A percentile compares a stretch with the other conserved stretches of the same genome.
phyloP scores from a whole-genome alignment of 2,329 filamentous ascomycete species.

The Phialocephala sp. region DNA sequence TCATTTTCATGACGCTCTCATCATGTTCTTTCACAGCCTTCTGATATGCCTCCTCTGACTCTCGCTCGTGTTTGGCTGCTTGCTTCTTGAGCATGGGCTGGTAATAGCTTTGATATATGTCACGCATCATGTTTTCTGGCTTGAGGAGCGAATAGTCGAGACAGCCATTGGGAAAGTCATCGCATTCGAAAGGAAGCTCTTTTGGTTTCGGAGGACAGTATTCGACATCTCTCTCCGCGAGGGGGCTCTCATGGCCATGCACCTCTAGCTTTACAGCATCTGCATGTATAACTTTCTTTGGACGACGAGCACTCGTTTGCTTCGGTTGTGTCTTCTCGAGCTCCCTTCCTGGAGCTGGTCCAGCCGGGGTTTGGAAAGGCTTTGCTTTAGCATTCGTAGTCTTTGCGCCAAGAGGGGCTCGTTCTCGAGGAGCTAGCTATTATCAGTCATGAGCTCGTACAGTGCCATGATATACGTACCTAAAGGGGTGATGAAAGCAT shows the following conservation, averaged over 20 bases:
- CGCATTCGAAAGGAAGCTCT: slow-evolving; percentile 71
- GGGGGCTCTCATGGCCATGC: slow-evolving; percentile 56
- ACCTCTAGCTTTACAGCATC: slow-evolving; percentile 67
- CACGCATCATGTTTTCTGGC: slow-evolving; percentile 63
- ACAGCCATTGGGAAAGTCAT: slow-evolving; percentile 65
- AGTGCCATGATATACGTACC: slow-evolving; percentile 57
- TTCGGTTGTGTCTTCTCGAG: slow-evolving; percentile 67
- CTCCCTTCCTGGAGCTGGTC: slow-evolving; percentile 63
- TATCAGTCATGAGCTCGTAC: background rate
- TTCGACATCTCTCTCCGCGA: slow-evolving; percentile 78
- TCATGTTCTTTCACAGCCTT: slow-evolving; percentile 60
- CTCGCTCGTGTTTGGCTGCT: slow-evolving; percentile 64
- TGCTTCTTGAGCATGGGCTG: slow-evolving; percentile 72
- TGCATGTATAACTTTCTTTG: slow-evolving; percentile 59
- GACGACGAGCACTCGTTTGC: slow-evolving; percentile 60
- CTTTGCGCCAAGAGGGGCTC: slow-evolving; percentile 89
- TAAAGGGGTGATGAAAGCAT: slow-evolving; percentile 78
- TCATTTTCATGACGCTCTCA: slow-evolving; percentile 69
- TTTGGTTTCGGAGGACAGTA: slow-evolving; percentile 81
- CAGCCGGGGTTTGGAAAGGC: slow-evolving; percentile 68
- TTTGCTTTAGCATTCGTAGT: slow-evolving; percentile 92
- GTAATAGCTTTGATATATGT: slow-evolving; percentile 64
- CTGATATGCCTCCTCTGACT: slow-evolving; percentile 56
- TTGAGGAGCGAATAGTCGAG: slow-evolving; percentile 64
- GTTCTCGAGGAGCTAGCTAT: slow-evolving; percentile 56